These are phyloP conservation scores for Claviceps monticola DNA, from an alignment of 2,329 filamentous ascomycete genomes.

Conservation along the genomic window DNA sequence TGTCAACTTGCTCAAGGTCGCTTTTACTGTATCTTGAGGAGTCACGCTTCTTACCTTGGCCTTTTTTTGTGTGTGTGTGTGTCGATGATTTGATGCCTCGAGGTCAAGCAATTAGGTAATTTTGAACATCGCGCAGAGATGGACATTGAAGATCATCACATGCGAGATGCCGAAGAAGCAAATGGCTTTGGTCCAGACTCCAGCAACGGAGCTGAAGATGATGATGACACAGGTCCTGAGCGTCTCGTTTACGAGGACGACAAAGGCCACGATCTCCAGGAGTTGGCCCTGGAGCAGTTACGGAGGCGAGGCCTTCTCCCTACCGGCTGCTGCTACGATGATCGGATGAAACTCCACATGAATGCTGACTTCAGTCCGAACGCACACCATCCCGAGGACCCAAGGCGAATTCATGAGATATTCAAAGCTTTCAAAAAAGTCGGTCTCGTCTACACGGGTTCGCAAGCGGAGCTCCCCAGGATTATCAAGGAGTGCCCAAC, in stretches of 20 bases:
- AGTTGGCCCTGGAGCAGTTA: conserved; percentile 24
- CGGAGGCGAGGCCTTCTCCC: conserved; percentile 39
- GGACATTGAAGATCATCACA: conserved; percentile 30
- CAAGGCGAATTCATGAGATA: conserved; percentile 81
- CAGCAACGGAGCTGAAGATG: conserved; percentile 11
- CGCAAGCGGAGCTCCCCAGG: conserved; percentile 37
- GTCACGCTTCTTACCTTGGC: background rate
- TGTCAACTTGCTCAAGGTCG: background rate
- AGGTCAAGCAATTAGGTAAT: background rate
- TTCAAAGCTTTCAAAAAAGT: conserved; percentile 76
- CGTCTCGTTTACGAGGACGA: conserved; percentile 22
- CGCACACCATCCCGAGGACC: conserved; percentile 88
- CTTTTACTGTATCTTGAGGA: background rate
- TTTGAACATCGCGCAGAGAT: conserved; percentile 17
- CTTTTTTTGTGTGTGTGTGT: background rate
- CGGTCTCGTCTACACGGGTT: conserved; percentile 57
- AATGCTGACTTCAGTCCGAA: conserved; percentile 62
- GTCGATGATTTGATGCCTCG: background rate
- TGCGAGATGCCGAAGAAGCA: conserved; percentile 24
- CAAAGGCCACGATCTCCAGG: conserved; percentile 22
- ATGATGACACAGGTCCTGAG: conserved; percentile 20
- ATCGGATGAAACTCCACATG: conserved; percentile 88
- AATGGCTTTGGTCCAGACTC: conserved; percentile 12
- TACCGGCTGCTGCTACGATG: conserved; percentile 78
- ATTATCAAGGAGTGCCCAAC: conserved; percentile 41